Evolutionary conservation across 1,284 basidiomycete species (phyloP).

Genomic region (Ustilago xerochloae): DNA sequence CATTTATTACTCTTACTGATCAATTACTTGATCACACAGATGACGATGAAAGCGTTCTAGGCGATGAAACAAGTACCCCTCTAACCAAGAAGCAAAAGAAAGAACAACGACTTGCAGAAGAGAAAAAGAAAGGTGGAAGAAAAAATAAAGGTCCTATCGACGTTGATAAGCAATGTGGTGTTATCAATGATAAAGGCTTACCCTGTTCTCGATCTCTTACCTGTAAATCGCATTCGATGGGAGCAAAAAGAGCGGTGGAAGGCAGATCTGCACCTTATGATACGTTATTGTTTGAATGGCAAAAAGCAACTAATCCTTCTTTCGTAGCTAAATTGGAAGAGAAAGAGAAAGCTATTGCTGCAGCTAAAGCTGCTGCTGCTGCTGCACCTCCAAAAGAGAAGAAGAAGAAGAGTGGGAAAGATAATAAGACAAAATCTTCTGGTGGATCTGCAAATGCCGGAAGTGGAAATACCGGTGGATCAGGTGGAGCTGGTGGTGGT

Average conservation of each 20-base stretch:
- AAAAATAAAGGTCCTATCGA: slow-evolving; percentile 71
- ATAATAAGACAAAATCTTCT: slow-evolving; percentile 28
- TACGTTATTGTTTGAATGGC: slow-evolving; percentile 83
- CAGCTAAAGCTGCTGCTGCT: slow-evolving; percentile 51
- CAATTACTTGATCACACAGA: slow-evolving; percentile 8
- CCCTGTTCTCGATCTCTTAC: slow-evolving; percentile 96
- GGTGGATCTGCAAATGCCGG: slow-evolving; percentile 9
- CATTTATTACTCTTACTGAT: not conserved
- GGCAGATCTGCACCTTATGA: slow-evolving; percentile 89
- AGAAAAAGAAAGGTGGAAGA: slow-evolving; percentile 49
- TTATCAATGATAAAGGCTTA: slow-evolving; percentile 93
- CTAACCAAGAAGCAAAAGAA: slow-evolving; percentile 45
- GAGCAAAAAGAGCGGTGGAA: slow-evolving; percentile 89
- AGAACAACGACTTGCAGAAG: slow-evolving; percentile 27
- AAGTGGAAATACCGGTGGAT: slow-evolving; percentile 1
- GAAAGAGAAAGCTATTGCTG: slow-evolving; percentile 66
- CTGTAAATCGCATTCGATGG: slow-evolving; percentile 98
- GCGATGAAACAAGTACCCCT: slow-evolving; percentile 15
- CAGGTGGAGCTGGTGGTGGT: not conserved
- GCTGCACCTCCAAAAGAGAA: slow-evolving; percentile 55
- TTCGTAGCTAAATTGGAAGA: slow-evolving; percentile 88
- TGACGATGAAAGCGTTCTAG: slow-evolving; percentile 39
- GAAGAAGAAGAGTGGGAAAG: slow-evolving; percentile 56
- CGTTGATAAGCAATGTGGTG: slow-evolving; percentile 93
- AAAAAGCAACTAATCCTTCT: slow-evolving; percentile 89